phyloP scores from a whole-genome alignment of 2,329 filamentous ascomycete genomes.

The Neopestalotiopsis rosae region DNA sequence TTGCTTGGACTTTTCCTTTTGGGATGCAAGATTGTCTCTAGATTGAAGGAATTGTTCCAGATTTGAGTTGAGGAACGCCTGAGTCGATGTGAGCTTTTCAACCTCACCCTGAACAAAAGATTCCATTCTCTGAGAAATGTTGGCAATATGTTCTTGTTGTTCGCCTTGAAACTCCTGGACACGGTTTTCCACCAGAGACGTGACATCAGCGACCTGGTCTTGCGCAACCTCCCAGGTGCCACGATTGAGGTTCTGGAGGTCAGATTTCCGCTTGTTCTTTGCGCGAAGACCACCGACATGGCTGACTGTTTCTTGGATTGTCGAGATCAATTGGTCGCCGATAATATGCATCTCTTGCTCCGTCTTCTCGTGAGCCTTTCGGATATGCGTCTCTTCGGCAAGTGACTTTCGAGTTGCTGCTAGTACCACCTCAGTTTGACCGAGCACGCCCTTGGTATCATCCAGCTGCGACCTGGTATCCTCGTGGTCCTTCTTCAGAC shows the following conservation, averaged over 20 bases:
- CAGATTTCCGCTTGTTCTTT: constrained; percentile 85
- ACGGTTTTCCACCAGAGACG: constrained; percentile 75
- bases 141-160: constrained; percentile 73
- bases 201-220: constrained; percentile 76
- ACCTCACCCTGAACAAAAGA: constrained; percentile 79
- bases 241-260: constrained; percentile 81
- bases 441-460: constrained; percentile 79
- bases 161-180: constrained; percentile 74
- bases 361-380: constrained; percentile 85
- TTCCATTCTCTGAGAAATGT: constrained; percentile 74
- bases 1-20: constrained; percentile 73
- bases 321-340: constrained; percentile 77
- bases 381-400: constrained; percentile 77
- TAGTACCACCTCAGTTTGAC: constrained; percentile 87
- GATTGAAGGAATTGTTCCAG: constrained; percentile 70
- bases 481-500: constrained; percentile 89
- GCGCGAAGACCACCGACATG: constrained; percentile 84
- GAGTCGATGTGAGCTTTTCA: constrained; percentile 71
- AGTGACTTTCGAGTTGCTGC: constrained; percentile 77
- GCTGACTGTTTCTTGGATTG: constrained; percentile 75
- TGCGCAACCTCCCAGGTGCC: constrained; percentile 80
- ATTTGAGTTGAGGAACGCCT: constrained; percentile 73
- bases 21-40: constrained; percentile 69
- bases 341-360: constrained; percentile 78
- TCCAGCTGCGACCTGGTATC: constrained; percentile 73